Percentiles rank a stretch among this genome's conserved stretches.
These are phyloP conservation scores for Arthroderma sp. DNA, from an alignment of 2,329 filamentous ascomycete species.

Conservation along the genomic window DNA sequence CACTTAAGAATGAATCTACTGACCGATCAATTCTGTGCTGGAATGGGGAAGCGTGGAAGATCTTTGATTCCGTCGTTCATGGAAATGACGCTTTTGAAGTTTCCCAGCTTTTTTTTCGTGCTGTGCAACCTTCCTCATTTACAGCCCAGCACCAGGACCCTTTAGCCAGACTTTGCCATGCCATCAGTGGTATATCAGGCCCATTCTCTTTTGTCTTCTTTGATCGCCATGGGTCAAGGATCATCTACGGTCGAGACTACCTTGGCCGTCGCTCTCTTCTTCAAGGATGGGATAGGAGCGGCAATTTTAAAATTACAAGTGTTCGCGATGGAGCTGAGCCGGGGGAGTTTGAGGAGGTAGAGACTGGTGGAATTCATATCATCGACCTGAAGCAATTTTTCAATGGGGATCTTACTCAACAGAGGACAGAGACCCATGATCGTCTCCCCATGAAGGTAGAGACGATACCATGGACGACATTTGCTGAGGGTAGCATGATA, in stretches of 20 bases:
- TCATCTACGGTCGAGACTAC: slow-evolving; percentile 79
- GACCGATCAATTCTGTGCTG: slow-evolving; percentile 64
- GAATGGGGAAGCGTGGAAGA: slow-evolving; percentile 93
- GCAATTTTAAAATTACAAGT: slow-evolving; percentile 53
- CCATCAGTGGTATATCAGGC: slow-evolving; percentile 53
- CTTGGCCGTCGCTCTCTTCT: slow-evolving; percentile 77
- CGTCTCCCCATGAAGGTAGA: not conserved
- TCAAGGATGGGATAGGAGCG: slow-evolving; percentile 35
- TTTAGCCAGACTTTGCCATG: slow-evolving; percentile 23
- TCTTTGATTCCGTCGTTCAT: slow-evolving; percentile 42
- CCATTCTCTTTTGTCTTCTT: slow-evolving; percentile 85
- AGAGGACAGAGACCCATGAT: not conserved
- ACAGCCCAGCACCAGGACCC: slow-evolving; percentile 11
- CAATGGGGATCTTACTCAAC: not conserved
- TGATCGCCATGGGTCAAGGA: slow-evolving; percentile 44
- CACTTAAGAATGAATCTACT: slow-evolving; percentile 45
- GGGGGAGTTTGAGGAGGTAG: slow-evolving; percentile 60
- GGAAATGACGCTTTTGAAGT: slow-evolving; percentile 70
- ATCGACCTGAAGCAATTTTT: slow-evolving; percentile 38
- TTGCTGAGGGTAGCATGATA: too few species aligned
- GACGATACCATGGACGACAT: slow-evolving; percentile 10
- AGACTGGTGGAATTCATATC: slow-evolving; percentile 68
- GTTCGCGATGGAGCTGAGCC: slow-evolving; percentile 43
- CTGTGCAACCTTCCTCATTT: slow-evolving; percentile 15
- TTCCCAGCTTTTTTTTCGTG: slow-evolving; percentile 45